Base-by-base conservation (phyloP, 208 protist species). In the Acanthamoeba royreba region DNA sequence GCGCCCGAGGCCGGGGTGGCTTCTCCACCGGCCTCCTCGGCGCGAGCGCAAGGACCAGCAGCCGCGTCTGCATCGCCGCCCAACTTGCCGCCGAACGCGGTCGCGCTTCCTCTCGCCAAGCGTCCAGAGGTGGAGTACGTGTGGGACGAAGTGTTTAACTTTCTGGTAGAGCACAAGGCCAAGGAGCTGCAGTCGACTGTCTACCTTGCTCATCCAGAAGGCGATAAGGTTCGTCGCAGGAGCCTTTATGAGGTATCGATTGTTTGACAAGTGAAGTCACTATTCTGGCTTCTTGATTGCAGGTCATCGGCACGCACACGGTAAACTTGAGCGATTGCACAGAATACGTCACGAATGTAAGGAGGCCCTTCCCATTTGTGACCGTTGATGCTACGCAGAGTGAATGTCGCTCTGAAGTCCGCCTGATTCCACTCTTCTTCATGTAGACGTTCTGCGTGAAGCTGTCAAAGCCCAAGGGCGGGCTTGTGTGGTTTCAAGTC, bases 101-200 rank as follows among this genome's bases (percentile, higher is more conserved):
- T 28, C 5, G 40, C 74, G 2, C 22, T 85, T 19, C 74, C 74
- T 28, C 17, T 55, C 8, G 45, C 17, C 22, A 83, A 83, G 46
- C 31, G 46, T 5, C 25, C 25, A 17, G 55, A 66, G 19, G 55
- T 66, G 25, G 55, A 66, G 19, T 25, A 69, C 47, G 53, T 66
- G 49, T 90, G 83, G 83, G 52, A 90, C 53, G 83, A 90, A 38
- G 35, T 66, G 83, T 69, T 90, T 31, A 90, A 90, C 83, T 66
- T 90, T 15, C 47, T 90, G 83, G 83, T 90, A 31, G 83, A 90
- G 40, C 83, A 55, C 31, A 55, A 45, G 53, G 83, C 42, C 25
- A 90, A 63, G 38, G 83, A 90, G 11, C 52, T 90, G 1, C 35
- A 45, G 25, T 42, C 63, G 22, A 38, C 53, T 13, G 38, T 85